These are phyloP conservation scores for Magnusiomyces tetraspermus DNA, from an alignment of 1,139 yeast genomes.

Conservation along the genomic window DNA sequence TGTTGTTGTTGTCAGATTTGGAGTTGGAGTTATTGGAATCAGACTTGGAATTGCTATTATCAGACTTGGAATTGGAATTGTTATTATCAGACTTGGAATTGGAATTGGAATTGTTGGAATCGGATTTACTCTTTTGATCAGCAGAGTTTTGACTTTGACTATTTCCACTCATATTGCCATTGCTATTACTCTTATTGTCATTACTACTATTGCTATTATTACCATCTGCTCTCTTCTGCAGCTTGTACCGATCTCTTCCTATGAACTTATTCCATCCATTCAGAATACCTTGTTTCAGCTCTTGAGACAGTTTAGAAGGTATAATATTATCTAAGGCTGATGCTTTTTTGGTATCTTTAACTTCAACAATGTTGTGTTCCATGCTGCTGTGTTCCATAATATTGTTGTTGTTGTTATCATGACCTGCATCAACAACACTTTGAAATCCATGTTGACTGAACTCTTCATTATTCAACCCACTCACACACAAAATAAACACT, in stretches of 20 bases:
- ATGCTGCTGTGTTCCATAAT: no score
- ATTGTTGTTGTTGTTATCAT: no score
- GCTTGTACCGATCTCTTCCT: neutral
- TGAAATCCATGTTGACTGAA: no score
- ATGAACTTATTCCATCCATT: neutral
- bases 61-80: neutral
- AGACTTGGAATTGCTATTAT: conserved; percentile 3
- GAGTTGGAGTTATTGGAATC: conserved; percentile 6
- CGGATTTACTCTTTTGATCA: neutral
- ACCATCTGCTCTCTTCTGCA: neutral
- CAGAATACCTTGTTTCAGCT: neutral
- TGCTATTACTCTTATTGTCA: neutral
- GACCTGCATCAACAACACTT: no score
- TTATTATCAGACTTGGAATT: neutral
- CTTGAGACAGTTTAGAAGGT: neutral
- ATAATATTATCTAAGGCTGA: no score
- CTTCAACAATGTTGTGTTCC: no score
- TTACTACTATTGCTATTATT: neutral
- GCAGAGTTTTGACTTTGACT: neutral
- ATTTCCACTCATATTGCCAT: neutral
- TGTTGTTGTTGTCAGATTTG: conserved; percentile 6
- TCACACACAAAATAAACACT: no score
- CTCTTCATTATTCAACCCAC: no score
- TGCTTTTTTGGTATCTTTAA: no score
- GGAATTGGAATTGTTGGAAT: conserved; percentile 9